phyloP scores from a whole-genome alignment of 2,329 filamentous ascomycete genomes.

The Ophiostoma perfectum region DNA sequence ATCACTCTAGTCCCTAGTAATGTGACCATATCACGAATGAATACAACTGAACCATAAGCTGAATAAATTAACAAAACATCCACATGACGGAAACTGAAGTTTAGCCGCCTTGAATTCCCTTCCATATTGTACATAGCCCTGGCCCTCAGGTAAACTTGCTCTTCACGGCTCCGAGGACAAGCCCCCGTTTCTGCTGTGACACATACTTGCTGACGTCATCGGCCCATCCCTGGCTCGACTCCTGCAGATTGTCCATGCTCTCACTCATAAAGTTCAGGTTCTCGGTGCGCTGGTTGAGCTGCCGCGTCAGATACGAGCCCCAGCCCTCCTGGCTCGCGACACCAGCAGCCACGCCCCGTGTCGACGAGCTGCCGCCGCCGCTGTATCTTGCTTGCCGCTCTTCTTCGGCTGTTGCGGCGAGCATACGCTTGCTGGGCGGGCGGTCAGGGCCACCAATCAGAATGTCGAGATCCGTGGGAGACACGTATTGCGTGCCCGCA shows the following conservation, averaged over 20 bases:
- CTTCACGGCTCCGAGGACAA: conserved; percentile 65
- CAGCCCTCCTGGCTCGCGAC: conserved; percentile 52
- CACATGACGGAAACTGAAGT: no score
- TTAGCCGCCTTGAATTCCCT: not conserved
- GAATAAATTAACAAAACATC: no score
- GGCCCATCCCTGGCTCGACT: conserved; percentile 76
- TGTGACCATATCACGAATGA: no score
- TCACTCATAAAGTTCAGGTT: conserved; percentile 78
- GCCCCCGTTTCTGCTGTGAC: conserved; percentile 76
- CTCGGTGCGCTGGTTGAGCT: conserved; percentile 86
- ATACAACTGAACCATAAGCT: no score
- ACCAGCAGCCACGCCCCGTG: conserved; percentile 23
- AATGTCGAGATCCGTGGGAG: conserved; percentile 79
- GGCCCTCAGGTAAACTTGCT: conserved; percentile 45
- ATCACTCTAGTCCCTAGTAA: no score
- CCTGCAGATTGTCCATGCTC: conserved; percentile 73
- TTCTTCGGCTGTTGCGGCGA: conserved; percentile 71
- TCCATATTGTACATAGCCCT: not conserved
- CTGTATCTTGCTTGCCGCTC: conserved; percentile 52
- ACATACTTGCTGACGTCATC: conserved; percentile 86
- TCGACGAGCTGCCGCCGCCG: conserved; percentile 29
- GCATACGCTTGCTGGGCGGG: conserved; percentile 81
- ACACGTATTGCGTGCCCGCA: conserved; percentile 85
- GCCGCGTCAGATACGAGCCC: conserved; percentile 76
- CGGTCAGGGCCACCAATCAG: conserved; percentile 85